Evolutionary conservation across 1,284 basidiomycete genomes (phyloP).

Genomic region (Leucoagaricus sp.): DNA sequence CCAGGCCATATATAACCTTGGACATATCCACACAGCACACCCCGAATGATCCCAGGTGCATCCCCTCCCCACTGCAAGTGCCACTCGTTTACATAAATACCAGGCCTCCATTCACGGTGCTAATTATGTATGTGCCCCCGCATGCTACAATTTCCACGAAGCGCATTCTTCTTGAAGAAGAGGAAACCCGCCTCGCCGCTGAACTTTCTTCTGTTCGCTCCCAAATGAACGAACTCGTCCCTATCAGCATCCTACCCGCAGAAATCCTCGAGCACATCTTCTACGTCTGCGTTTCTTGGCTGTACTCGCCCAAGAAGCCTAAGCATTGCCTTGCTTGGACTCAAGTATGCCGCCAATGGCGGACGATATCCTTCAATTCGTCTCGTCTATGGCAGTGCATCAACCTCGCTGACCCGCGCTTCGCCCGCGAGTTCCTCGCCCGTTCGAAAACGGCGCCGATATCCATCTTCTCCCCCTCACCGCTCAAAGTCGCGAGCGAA

Average conservation of each 20-base stretch:
- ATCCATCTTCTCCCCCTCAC: constrained; percentile 30
- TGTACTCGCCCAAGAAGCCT: constrained; percentile 26
- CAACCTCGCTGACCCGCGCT: constrained; percentile 32
- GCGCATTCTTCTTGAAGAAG: constrained; percentile 18
- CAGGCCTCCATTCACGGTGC: background rate
- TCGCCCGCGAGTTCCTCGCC: constrained; percentile 32
- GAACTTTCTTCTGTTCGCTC: constrained; percentile 27
- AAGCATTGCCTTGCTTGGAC: constrained; percentile 35
- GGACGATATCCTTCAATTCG: constrained; percentile 30
- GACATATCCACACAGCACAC: constrained; percentile 1
- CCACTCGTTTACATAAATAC: background rate
- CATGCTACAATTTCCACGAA: background rate
- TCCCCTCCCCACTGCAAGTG: background rate
- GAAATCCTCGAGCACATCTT: constrained; percentile 41
- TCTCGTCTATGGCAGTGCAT: constrained; percentile 38
- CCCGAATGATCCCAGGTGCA: no score
- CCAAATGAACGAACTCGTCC: constrained; percentile 27
- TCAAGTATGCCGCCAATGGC: constrained; percentile 39
- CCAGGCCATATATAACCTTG: constrained; percentile 1
- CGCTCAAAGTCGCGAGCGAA: constrained; percentile 26
- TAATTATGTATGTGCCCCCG: background rate
- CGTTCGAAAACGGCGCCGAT: constrained; percentile 34
- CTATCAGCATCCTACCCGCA: constrained; percentile 31
- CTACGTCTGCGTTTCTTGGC: constrained; percentile 34
- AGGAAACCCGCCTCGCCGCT: constrained; percentile 26